Evolutionary conservation across 2,329 filamentous ascomycete species (phyloP).

Genomic region (Ciborinia camelliae): DNA sequence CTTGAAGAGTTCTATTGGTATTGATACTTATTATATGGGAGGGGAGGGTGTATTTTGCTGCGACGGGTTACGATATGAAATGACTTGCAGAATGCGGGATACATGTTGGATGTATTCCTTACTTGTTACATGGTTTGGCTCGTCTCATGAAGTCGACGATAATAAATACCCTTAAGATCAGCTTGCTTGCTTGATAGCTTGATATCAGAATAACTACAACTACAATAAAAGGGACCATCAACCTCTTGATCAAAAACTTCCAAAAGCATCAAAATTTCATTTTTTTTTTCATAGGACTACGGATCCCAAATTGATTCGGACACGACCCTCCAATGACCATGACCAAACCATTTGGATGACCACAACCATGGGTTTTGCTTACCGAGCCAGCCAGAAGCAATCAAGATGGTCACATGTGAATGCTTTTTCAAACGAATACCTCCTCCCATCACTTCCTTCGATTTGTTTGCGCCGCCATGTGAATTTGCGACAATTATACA

Average conservation of each 20-base stretch:
- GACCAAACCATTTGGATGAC: too few species aligned
- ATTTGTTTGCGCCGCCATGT: conserved; percentile 5
- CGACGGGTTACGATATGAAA: too few species aligned
- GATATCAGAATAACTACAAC: neutral
- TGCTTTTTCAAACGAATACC: neutral
- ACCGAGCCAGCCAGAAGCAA: conserved; percentile 11
- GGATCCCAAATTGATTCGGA: neutral
- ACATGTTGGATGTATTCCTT: neutral
- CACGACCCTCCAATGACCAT: too few species aligned
- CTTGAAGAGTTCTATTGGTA: neutral
- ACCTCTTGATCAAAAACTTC: neutral
- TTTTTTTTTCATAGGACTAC: neutral
- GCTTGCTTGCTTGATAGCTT: too few species aligned
- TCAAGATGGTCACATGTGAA: conserved; percentile 15
- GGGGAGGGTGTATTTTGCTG: too few species aligned
- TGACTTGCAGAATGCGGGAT: neutral
- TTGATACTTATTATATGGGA: neutral
- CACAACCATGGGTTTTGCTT: neutral
- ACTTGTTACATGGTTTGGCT: too few species aligned
- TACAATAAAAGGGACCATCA: too few species aligned
- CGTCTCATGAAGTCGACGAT: neutral
- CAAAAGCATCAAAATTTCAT: neutral
- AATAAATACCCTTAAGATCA: too few species aligned
- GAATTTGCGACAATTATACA: neutral
- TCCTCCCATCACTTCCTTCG: neutral